Evolutionary conservation across 1,139 yeast species (phyloP).

Genomic region (Saccharomyces hybrid): DNA sequence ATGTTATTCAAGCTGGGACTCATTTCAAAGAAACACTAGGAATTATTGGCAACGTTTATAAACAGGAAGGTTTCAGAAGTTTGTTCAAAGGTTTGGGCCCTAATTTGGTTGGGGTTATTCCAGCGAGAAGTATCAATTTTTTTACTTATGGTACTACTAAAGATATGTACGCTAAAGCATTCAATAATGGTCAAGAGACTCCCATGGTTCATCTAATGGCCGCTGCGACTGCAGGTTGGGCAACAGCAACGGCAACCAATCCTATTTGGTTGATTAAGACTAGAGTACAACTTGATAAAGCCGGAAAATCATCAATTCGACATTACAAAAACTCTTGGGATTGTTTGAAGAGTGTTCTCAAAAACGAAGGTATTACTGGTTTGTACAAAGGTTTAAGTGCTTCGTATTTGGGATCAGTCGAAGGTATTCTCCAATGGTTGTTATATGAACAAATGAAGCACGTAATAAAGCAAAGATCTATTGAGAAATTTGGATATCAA

Average conservation of each 20-base stretch:
- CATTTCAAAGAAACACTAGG: constrained; percentile 80
- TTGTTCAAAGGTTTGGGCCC: constrained; percentile 94
- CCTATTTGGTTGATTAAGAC: constrained; percentile 99
- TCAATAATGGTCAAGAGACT: constrained; percentile 68
- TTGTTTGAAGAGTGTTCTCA: constrained; percentile 62
- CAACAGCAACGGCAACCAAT: constrained; percentile 94
- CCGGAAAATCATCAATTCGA: constrained; percentile 33
- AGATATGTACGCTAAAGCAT: constrained; percentile 53
- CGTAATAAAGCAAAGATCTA: constrained; percentile 53
- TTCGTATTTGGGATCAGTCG: constrained; percentile 88
- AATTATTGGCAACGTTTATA: constrained; percentile 62
- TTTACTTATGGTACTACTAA: constrained; percentile 93
- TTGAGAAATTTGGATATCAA: constrained; percentile 33
- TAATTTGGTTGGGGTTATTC: constrained; percentile 94
- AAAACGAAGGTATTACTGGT: constrained; percentile 71
- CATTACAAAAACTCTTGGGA: constrained; percentile 76
- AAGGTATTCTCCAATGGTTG: constrained; percentile 94
- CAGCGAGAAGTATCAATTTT: constrained; percentile 94
- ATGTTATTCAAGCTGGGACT: constrained; percentile 41
- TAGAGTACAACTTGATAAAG: constrained; percentile 79
- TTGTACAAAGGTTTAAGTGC: constrained; percentile 88
- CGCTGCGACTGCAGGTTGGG: constrained; percentile 91
- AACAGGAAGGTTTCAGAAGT: constrained; percentile 73
- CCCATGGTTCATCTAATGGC: constrained; percentile 81
- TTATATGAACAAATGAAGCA: constrained; percentile 89